Evolutionary conservation across 2,329 filamentous ascomycete species (phyloP), one percentile per base, ranked within the genome.

Genomic region (Paracoccidioides brasiliensis): DNA sequence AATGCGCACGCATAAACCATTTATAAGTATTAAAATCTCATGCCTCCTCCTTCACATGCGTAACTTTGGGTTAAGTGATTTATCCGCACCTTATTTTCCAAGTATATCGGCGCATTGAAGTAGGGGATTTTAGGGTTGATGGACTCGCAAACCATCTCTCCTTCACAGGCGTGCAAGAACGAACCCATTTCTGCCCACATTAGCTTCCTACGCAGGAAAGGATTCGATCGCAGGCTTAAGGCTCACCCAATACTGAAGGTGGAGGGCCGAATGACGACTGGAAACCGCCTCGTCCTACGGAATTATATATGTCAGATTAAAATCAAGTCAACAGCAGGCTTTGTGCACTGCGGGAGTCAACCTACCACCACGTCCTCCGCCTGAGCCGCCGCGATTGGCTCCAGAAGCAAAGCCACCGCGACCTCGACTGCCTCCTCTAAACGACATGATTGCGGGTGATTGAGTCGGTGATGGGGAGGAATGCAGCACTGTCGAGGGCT

Each of bases 81-180:
- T 51, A 50, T 51, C 55, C 70, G 60, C 68, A 85, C 86, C 80
- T 97, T 98, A 80, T 97, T 98, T 80, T 97, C 91, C 67, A 97
- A 85, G 77, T 93, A 98, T 73, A 98, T 95, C 64, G 90, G 90
- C 59, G 93, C 93, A 78, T 96, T 97, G 85, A 98, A 98, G 78
- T 95, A 95, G 59, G 93, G 93, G 61, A 98, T 86, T 77, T 97
- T 97, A 66, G 86, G 78, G 79, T 96, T 97, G 74, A 86, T 85
- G 64, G 88, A 94, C 74, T 90, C 85, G 86, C 91, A 96, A 64
- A 98, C 86, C 80, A 98, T 93, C 75, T 98, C 93, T 71, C 91
- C 91, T 75, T 98, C 93, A 76, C 88, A 91, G 57, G 90, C 84
- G 77, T 98, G 93, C 70, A 96, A 75, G 74, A 97, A 95, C 62